Conservation (phyloP, 1,284 basidiomycete genomes). For the Cystobasidiaceae sp. region DNA sequence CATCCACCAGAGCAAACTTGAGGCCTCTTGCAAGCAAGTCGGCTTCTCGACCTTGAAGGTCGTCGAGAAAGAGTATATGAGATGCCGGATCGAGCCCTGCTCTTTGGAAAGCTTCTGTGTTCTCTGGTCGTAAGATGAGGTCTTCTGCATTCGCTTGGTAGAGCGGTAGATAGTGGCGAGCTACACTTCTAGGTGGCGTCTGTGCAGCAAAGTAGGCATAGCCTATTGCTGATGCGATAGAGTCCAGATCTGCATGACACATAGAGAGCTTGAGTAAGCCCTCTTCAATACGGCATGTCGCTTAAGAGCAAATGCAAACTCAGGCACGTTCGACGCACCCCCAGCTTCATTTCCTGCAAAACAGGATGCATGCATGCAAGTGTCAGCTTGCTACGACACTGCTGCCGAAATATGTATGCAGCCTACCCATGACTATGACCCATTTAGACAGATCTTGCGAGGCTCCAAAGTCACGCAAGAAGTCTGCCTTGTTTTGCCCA, state of each 20-base stretch:
- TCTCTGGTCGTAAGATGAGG: conserved; percentile 77
- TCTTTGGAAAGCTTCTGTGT: conserved; percentile 64
- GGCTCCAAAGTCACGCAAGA: background rate
- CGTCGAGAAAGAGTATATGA: conserved; percentile 54
- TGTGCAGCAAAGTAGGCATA: conserved; percentile 61
- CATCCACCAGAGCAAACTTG: conserved; percentile 79
- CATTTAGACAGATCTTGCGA: background rate
- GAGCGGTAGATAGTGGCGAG: conserved; percentile 54
- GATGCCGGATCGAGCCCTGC: conserved; percentile 54
- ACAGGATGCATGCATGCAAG: background rate
- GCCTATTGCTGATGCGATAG: conserved; percentile 72
- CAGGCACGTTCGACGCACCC: conserved; percentile 10
- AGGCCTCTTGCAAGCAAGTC: conserved; percentile 47
- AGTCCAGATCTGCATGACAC: conserved; percentile 70
- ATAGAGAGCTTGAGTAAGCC: no score
- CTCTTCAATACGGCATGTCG: no score
- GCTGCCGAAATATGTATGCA: conserved; percentile 1
- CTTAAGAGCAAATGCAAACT: no score
- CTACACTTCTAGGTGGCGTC: conserved; percentile 41
- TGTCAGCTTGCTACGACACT: background rate
- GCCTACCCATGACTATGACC: conserved; percentile 32
- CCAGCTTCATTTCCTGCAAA: conserved; percentile 33
- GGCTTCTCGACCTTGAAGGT: conserved; percentile 42
- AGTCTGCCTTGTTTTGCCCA: conserved; percentile 21
- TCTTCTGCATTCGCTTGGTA: conserved; percentile 65